phyloP scores from a whole-genome alignment of 495 filamentous ascomycete genomes.

The Lasiosphaeriaceae sp. region DNA sequence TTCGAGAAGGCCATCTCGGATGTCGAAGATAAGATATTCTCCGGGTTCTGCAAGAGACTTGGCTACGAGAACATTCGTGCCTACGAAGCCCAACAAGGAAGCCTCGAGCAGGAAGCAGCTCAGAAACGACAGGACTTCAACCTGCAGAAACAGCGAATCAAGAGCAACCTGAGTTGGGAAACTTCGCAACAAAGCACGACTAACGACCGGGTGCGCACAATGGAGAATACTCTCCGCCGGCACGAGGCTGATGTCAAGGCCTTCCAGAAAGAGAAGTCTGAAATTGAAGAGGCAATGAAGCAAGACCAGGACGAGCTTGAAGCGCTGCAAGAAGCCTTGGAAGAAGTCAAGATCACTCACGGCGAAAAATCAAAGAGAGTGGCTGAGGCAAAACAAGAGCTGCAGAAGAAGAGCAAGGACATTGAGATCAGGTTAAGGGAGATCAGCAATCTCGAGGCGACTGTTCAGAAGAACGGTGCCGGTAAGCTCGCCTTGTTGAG shows the following conservation, averaged over 20 bases:
- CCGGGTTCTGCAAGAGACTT: constrained; percentile 78
- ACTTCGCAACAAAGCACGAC: constrained; percentile 63
- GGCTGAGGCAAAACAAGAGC: constrained; percentile 72
- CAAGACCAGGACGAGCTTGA: constrained; percentile 72
- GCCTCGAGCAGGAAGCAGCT: constrained; percentile 79
- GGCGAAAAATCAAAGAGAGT: constrained; percentile 70
- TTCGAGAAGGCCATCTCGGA: constrained; percentile 73
- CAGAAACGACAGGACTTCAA: constrained; percentile 84
- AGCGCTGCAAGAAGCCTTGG: constrained; percentile 65
- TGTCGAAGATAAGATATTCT: constrained; percentile 87
- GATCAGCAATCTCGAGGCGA: constrained; percentile 72
- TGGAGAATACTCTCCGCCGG: constrained; percentile 62
- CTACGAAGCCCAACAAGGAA: constrained; percentile 91
- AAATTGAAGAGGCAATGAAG: constrained; percentile 68
- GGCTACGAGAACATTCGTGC: constrained; percentile 86
- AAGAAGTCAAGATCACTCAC: constrained; percentile 61
- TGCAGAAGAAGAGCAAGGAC: constrained; percentile 76
- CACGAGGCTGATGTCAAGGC: constrained; percentile 62
- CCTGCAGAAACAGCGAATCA: constrained; percentile 74
- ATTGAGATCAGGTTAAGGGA: constrained; percentile 76
- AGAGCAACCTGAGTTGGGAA: constrained; percentile 77
- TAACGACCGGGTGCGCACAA: constrained; percentile 60
- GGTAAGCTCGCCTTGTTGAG: constrained; percentile 79
- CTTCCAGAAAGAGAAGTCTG: constrained; percentile 68
- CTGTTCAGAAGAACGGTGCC: constrained; percentile 77